Percentiles rank a stretch among this genome's conserved stretches.
These are phyloP conservation scores for Populus pruinosa DNA, from an alignment of 345 rosid species.

Conservation along the genomic window DNA sequence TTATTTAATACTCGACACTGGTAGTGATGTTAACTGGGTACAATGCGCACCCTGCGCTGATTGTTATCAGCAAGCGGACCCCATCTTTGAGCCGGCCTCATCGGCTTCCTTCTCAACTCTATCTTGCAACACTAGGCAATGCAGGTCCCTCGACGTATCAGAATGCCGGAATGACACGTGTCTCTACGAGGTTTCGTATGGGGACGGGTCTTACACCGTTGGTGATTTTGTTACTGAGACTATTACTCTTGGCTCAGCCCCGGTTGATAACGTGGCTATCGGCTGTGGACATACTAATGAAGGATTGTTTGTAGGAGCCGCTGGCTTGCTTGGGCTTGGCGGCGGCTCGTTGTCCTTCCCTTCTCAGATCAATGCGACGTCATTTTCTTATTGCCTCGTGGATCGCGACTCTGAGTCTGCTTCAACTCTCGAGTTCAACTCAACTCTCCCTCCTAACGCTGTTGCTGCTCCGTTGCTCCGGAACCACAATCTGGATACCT, in stretches of 20 bases:
- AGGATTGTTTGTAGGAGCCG: slow-evolving; percentile 79
- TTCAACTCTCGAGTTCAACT: slow-evolving; percentile 67
- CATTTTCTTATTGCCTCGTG: slow-evolving; percentile 79
- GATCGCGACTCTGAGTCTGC: slow-evolving; percentile 84
- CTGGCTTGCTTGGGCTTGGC: slow-evolving; percentile 87
- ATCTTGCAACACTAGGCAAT: slow-evolving; percentile 54
- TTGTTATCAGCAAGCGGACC: slow-evolving; percentile 87
- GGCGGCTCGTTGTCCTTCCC: slow-evolving; percentile 76
- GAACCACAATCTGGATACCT: slow-evolving; percentile 66
- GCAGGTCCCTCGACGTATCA: slow-evolving; percentile 61
- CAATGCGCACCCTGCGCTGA: slow-evolving; percentile 88
- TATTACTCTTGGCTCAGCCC: slow-evolving; percentile 55
- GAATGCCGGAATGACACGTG: slow-evolving; percentile 68
- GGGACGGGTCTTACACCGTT: slow-evolving; percentile 85
- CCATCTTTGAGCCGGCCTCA: slow-evolving; percentile 66
- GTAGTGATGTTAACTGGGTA: slow-evolving; percentile 88
- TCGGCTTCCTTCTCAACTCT: slow-evolving; percentile 67
- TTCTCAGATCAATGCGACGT: slow-evolving; percentile 61
- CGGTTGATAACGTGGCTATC: slow-evolving; percentile 56
- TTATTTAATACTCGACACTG: slow-evolving; percentile 80
- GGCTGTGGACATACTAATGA: slow-evolving; percentile 90
- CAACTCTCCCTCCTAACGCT: slow-evolving; percentile 42
- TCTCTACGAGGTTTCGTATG: slow-evolving; percentile 79
- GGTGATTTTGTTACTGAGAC: slow-evolving; percentile 84
- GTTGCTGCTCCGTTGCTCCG: slow-evolving; percentile 63